Percentiles rank a stretch among this genome's conserved stretches.
Conservation (phyloP, 352 stramenopile genomes). For the Phytophthora ohioensis region DNA sequence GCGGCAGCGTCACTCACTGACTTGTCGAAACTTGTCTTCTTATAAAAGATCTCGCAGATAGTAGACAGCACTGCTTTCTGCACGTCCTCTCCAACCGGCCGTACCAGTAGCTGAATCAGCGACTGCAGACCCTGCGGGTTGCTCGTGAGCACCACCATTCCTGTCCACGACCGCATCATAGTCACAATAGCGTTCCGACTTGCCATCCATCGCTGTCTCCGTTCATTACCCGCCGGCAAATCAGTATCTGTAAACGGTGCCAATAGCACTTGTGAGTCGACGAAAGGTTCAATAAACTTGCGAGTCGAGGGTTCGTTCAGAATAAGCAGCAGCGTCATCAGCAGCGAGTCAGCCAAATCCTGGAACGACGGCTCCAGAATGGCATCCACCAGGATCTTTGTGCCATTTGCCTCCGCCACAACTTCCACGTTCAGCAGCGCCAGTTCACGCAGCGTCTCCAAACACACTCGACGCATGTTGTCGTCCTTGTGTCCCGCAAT, state of each 20-base stretch:
- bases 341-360: constrained; percentile 84
- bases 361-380: constrained; percentile 91
- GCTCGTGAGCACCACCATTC: constrained; percentile 86
- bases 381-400: constrained; percentile 85
- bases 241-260: constrained; percentile 92
- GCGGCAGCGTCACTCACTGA: constrained; percentile 42
- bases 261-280: constrained; percentile 87
- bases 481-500: constrained; percentile 91
- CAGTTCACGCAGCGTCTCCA: constrained; percentile 88
- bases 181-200: constrained; percentile 91
- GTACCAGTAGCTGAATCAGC: constrained; percentile 86
- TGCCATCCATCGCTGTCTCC: constrained; percentile 89
- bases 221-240: constrained; percentile 80
- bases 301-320: constrained; percentile 88
- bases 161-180: constrained; percentile 93
- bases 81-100: constrained; percentile 90
- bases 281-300: constrained; percentile 88
- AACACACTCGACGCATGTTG: constrained; percentile 86
- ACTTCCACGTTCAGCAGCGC: constrained; percentile 83
- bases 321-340: constrained; percentile 88
- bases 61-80: constrained; percentile 89
- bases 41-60: constrained; percentile 92
- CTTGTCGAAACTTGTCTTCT: constrained; percentile 86
- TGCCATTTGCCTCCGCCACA: constrained; percentile 86
- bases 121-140: constrained; percentile 90